Evolutionary conservation across 2,329 filamentous ascomycete species (phyloP).

Genomic region (Ascochyta pisi): DNA sequence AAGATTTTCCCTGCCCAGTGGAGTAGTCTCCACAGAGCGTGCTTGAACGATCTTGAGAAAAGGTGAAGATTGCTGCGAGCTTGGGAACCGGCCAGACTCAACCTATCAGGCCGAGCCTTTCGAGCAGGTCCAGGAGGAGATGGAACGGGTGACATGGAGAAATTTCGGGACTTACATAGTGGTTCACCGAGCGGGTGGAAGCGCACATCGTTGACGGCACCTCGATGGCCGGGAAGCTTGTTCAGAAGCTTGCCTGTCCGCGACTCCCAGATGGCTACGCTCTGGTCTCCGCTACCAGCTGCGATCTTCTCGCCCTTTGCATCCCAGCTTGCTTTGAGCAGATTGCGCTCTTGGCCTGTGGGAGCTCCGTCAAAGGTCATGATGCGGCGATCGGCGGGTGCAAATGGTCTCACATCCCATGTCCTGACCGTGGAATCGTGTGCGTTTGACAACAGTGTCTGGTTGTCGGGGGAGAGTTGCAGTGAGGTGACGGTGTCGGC

Average conservation of each 20-base stretch:
- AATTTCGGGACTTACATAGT: conserved; percentile 71
- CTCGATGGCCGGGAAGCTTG: conserved; percentile 94
- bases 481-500: conserved; percentile 91
- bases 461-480: conserved; percentile 89
- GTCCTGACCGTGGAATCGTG: conserved; percentile 94
- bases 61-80: background rate
- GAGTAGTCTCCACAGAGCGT: background rate
- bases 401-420: conserved; percentile 96
- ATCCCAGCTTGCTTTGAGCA: conserved; percentile 91
- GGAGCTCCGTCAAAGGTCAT: conserved; percentile 92
- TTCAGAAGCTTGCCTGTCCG: conserved; percentile 90
- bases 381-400: conserved; percentile 83
- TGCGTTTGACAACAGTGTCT: conserved; percentile 86
- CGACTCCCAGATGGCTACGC: conserved; percentile 88
- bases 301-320: conserved; percentile 83
- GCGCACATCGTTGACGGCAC: conserved; percentile 91
- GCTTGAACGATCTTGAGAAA: background rate
- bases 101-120: background rate
- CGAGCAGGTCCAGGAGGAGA: background rate
- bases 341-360: conserved; percentile 86
- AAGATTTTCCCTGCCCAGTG: conserved; percentile 2
- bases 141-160: background rate
- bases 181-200: conserved; percentile 86
- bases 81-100: background rate
- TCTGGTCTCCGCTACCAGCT: conserved; percentile 88